phyloP scores from a whole-genome alignment of 768 basidiomycete genomes.

The Pleurotus giganteus region DNA sequence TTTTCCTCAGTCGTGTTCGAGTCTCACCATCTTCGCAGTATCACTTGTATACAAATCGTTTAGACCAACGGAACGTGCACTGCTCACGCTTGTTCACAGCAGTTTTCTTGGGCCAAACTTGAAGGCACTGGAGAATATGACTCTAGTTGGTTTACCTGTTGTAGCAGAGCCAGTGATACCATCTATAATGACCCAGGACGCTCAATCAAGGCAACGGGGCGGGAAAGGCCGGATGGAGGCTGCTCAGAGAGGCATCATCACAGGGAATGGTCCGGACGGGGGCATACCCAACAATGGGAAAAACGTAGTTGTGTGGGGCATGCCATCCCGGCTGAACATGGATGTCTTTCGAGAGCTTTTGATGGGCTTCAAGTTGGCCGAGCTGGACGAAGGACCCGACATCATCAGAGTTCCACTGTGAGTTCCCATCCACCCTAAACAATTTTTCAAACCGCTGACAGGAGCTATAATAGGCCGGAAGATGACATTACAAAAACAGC shows the following conservation, averaged over 20 bases:
- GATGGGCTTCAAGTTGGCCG: constrained; percentile 41
- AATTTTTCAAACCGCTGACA: background rate
- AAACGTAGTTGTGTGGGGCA: constrained; percentile 58
- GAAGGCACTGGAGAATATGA: constrained; percentile 37
- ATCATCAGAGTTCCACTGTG: constrained; percentile 51
- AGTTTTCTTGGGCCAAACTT: constrained; percentile 42
- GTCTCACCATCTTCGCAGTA: constrained; percentile 35
- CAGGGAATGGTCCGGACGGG: constrained; percentile 51
- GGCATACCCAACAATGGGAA: constrained; percentile 45
- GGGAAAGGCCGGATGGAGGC: constrained; percentile 27
- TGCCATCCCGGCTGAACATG: constrained; percentile 47
- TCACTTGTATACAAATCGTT: constrained; percentile 60
- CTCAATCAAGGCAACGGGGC: constrained; percentile 23
- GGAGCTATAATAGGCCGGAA: constrained; percentile 26
- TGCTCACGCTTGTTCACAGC: constrained; percentile 51
- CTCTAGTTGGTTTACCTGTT: constrained; percentile 45
- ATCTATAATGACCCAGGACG: constrained; percentile 12
- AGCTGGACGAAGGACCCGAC: constrained; percentile 34
- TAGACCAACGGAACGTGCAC: constrained; percentile 55
- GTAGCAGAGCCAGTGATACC: constrained; percentile 27
- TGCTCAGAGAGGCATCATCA: constrained; percentile 19
- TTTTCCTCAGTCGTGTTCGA: background rate
- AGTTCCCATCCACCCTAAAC: constrained; percentile 23
- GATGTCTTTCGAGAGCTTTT: constrained; percentile 38
- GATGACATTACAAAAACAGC: constrained; percentile 43